These are phyloP conservation scores for Limnanthes douglasii DNA, from an alignment of 345 rosid species.

Conservation along the genomic window DNA sequence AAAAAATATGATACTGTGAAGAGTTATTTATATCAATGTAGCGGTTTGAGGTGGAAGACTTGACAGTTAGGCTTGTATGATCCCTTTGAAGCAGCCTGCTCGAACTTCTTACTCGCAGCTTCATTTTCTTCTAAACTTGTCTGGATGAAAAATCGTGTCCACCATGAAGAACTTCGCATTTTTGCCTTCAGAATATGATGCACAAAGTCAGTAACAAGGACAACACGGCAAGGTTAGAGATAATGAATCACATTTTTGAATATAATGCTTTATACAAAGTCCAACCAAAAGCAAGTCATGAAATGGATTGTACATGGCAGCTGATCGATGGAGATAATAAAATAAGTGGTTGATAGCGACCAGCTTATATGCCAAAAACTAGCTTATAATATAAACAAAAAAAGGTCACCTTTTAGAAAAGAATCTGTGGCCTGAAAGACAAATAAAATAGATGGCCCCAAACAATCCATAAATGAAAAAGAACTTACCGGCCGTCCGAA, in stretches of 20 bases:
- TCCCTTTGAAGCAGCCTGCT: constrained; percentile 47
- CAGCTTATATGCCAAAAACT: too few relatives aligned
- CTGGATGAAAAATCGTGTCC: constrained; percentile 52
- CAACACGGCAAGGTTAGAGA: too few relatives aligned
- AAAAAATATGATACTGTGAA: neutral
- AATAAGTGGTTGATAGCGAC: too few relatives aligned
- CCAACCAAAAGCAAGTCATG: too few relatives aligned
- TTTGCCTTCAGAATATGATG: constrained; percentile 30
- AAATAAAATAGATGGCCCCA: constrained; percentile 1
- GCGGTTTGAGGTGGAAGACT: constrained; percentile 79
- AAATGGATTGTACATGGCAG: too few relatives aligned
- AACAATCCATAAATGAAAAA: too few relatives aligned
- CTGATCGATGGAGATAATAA: too few relatives aligned
- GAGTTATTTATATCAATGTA: constrained; percentile 28
- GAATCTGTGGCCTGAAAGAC: too few relatives aligned
- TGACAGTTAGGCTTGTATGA: constrained; percentile 69
- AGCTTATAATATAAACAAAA: too few relatives aligned
- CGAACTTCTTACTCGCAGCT: constrained; percentile 37
- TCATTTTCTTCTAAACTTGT: constrained; percentile 53
- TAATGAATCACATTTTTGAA: too few relatives aligned
- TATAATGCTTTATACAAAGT: too few relatives aligned
- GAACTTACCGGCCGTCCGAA: constrained; percentile 82
- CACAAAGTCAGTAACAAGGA: neutral
- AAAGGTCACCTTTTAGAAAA: too few relatives aligned
- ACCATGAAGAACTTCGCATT: constrained; percentile 64